Conservation (phyloP, 441 rosid genomes). For the Croton laevigatus region DNA sequence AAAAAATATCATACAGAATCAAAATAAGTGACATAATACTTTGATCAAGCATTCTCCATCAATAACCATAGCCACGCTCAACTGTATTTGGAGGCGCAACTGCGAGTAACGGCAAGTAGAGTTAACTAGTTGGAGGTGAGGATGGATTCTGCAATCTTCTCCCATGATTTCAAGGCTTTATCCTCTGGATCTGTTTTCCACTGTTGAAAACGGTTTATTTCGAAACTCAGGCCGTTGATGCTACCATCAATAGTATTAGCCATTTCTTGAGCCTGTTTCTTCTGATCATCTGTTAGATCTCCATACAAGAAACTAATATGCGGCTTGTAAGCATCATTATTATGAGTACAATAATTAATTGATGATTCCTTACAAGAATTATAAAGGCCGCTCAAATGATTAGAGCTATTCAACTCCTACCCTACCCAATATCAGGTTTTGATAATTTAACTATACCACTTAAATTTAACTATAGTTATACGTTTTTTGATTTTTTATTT, state of each 20-base stretch:
- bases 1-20: too few relatives aligned
- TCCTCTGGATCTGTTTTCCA: constrained; percentile 69
- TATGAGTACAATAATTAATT: neutral
- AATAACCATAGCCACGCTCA: too few relatives aligned
- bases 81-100: too few relatives aligned
- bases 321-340: constrained; percentile 57
- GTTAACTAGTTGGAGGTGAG: constrained; percentile 30
- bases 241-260: constrained; percentile 49
- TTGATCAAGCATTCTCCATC: too few relatives aligned
- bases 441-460: too few relatives aligned
- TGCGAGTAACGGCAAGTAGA: too few relatives aligned
- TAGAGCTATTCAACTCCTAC: too few relatives aligned
- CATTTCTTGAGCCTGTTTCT: constrained; percentile 66
- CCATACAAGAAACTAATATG: constrained; percentile 77
- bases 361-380: neutral
- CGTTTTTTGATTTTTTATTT: too few relatives aligned
- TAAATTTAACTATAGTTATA: too few relatives aligned
- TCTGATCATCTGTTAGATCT: constrained; percentile 66
- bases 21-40: too few relatives aligned
- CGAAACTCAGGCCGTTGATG: constrained; percentile 52
- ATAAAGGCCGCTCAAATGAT: too few relatives aligned
- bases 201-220: constrained; percentile 52
- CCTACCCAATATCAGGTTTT: too few relatives aligned
- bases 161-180: constrained; percentile 72
- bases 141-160: constrained; percentile 55